Evolutionary conservation across 768 basidiomycete genomes (phyloP), one percentile per base, ranked within the genome.

Genomic region (Amanita brunnescens): DNA sequence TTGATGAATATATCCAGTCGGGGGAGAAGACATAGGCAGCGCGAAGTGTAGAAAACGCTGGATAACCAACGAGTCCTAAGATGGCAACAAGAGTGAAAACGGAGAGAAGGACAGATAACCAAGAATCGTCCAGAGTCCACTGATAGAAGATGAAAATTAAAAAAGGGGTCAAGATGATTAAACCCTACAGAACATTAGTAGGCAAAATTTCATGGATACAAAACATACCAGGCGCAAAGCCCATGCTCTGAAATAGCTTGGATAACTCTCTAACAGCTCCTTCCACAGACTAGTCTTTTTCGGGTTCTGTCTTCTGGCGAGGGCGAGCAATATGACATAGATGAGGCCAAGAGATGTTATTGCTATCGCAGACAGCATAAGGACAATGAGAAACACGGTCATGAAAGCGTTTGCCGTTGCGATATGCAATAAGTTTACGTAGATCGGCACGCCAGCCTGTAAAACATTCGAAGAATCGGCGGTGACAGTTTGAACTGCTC

Each of bases 101-200:
- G 2, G 92, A 87, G 35, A 97, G 73, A 32, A 95, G 70, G 57
- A 83, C 76, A 0, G 91, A 78, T 2, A 95, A 73, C 85, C 90
- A 91, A 0, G 92, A 93, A 66, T 97, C 92, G 53, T 79, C 70
- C 55, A 93, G 71, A 0, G 87, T 89, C 90, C 93, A 97, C 64
- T 97, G 93, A 64, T 85, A 92, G 61, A 96, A 78, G 6, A 80
- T 72, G 57, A 96, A 90, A 55, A 87, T 78, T 55, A 81, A 66
- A 53, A 91, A 69, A 7, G 94, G 94, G 45, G 79, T 70, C 57
- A 81, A 71, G 21, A 74, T 67, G 40, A 89, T 65, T n/a, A 92
- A 65, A 13, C 73, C 79, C 83, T 86, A 44, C n/a, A 10, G 6
- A 8, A 51, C 13, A 38, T 44, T 14, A 47, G 39, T 39, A 18